Evolutionary conservation across 345 rosid species (phyloP), one percentile per base, ranked within the genome.

Genomic region (Gossypium longicalyx): DNA sequence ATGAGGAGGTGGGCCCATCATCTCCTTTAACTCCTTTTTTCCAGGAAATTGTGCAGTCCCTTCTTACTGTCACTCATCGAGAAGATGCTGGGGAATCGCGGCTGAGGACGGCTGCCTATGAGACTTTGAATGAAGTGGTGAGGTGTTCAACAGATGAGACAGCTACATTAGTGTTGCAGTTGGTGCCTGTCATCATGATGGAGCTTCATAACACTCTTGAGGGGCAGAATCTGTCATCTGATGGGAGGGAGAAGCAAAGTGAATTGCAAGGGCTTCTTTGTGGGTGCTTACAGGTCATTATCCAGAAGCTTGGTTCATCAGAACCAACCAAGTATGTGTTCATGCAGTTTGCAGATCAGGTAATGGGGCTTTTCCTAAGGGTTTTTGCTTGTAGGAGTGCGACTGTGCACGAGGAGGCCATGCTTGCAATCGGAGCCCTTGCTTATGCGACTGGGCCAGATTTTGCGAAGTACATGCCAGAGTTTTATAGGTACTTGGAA

Each of bases 351-450:
- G 88, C 91, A 12, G 92, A 90, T 60, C 92, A 88, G 60, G 86
- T 88, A 71, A 90, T 90, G 95, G 89, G 84, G 8, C 92, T 90
- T 51, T 88, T 88, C 87, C 72, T 90, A 70, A 88, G 89, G 79
- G 94, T 90, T 27, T 90, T 90, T 78, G 87, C 87, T 22, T 87
- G 88, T 74, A 86, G 88, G 79, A 90, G 85, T 80, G 95, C 93
- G 0, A 90, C 95, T 54, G 95, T 85, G 44, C 93, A 90, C 6
- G 94, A 90, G 81, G 94, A 90, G 82, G 94, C 94, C 57, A 88
- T 88, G 94, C 89, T 88, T 43, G 88, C 95, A 17, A 87, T 90
- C 25, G 95, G 95, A 15, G 92, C 95, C 45, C 91, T 90, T 77
- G 95, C 95, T 65, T 90, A 90, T 72, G 83, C 90, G 60, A 76